These are phyloP conservation scores for Helicocarpus griseus DNA, from an alignment of 2,329 filamentous ascomycete genomes.

Conservation along the genomic window DNA sequence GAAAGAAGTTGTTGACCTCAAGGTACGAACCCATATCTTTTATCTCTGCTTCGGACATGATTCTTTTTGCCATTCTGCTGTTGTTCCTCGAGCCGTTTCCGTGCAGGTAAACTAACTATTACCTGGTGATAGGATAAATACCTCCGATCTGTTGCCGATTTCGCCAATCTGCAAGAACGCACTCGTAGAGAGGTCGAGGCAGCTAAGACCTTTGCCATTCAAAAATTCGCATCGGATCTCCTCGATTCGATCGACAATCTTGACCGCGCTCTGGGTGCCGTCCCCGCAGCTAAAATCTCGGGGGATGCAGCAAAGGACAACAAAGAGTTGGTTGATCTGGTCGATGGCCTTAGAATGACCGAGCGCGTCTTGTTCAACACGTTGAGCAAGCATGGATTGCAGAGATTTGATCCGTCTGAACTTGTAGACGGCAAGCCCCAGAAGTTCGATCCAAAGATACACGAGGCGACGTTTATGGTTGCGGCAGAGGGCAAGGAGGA, in stretches of 20 bases:
- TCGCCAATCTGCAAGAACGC: conserved; percentile 94
- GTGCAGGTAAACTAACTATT: neutral
- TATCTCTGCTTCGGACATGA: neutral
- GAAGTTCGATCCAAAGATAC: conserved; percentile 92
- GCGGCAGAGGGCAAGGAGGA: conserved; percentile 81
- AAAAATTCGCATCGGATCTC: conserved; percentile 87
- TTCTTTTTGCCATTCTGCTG: neutral
- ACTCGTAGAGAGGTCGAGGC: conserved; percentile 81
- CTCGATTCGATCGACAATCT: conserved; percentile 95
- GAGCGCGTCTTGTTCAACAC: conserved; percentile 79
- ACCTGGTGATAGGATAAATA: conserved; percentile 66
- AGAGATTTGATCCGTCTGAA: conserved; percentile 67
- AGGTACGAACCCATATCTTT: conserved; percentile 47
- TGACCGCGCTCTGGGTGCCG: conserved; percentile 77
- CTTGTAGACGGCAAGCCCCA: conserved; percentile 47
- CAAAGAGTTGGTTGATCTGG: conserved; percentile 68
- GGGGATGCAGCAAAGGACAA: conserved; percentile 44
- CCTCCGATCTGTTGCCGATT: conserved; percentile 87
- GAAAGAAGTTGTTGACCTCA: conserved; percentile 68
- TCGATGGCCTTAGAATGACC: conserved; percentile 92
- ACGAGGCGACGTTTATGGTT: conserved; percentile 93
- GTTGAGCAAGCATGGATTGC: conserved; percentile 86
- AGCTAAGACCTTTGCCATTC: conserved; percentile 86
- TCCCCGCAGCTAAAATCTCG: conserved; percentile 63
- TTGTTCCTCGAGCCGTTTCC: neutral